Base-by-base conservation (phyloP, 805 yeast species). In the Kodamaea hsintzibuensis region DNA sequence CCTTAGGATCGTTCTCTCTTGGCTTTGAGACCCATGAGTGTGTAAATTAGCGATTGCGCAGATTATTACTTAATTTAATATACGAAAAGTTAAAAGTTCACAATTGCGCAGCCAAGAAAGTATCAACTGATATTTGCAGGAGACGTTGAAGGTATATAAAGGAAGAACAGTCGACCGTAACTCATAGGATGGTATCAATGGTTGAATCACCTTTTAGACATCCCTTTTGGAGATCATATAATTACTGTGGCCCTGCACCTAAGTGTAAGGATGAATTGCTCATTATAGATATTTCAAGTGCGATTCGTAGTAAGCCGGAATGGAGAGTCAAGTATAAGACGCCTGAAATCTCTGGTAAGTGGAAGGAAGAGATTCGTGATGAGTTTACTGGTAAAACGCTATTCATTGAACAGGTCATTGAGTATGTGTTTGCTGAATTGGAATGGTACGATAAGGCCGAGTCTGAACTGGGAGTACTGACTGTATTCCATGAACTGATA, bases 281-380 rank as follows among this genome's bases (percentile, higher is more conserved):
- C 14, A 38, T 46, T 12, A 45, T 46, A 19, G 50, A 46, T 7
- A 14, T 30, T 10, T 25, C 44, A 17, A 8, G 42, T 25, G 16
- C 17, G 12, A 45, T 51, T 35, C 46, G 54, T 14, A 10, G 30
- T 18, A 51, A 51, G 13, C 47, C 39, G 17, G 58, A 65, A 5
- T 70, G 74, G 74, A 54, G 60, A 57, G 13, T 47, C 1, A 67
- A 70, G 50, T 58, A 56, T 47, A 59, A 60, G 38, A 55, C 69
- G 44, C 54, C 54, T 2, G 60, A 49, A n/a, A 63, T 70, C 50
- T 52, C 51, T 4, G 50, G 42, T 2, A 64, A 62, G 52, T 70
- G 74, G 75, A 61, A 51, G 51, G 38, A 46, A 3, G 74, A 70
- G 38, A 42, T 55, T 9, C 19, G 38, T 3, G 52, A 42, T 7